Evolutionary conservation across 2,329 filamentous ascomycete species (phyloP).

Genomic region (Penicillium sp.): DNA sequence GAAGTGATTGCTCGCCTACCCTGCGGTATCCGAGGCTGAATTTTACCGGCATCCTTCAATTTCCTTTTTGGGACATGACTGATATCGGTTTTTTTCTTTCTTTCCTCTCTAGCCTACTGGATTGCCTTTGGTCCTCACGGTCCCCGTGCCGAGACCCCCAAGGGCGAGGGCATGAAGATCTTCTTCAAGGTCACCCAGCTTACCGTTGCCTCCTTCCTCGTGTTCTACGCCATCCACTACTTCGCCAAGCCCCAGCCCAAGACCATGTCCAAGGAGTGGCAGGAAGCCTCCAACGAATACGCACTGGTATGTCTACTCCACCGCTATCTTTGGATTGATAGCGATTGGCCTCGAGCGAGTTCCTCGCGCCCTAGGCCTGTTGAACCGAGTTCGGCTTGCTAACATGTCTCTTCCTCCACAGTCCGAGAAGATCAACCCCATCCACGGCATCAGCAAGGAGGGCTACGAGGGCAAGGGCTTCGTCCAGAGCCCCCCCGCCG

Average conservation of each 20-base stretch:
- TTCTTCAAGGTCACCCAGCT: constrained; percentile 71
- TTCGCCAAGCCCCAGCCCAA: constrained; percentile 72
- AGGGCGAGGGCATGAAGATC: constrained; percentile 81
- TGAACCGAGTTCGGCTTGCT: constrained; percentile 12
- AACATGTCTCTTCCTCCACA: constrained; percentile 43
- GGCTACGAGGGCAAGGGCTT: constrained; percentile 77
- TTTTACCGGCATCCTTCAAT: not conserved
- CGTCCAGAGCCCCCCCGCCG: constrained; percentile 64
- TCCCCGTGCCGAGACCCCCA: constrained; percentile 78
- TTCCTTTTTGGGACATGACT: constrained; percentile 21
- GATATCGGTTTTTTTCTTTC: constrained; percentile 20
- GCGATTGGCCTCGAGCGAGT: not conserved
- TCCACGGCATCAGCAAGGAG: constrained; percentile 79
- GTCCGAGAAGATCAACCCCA: constrained; percentile 81
- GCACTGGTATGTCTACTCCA: constrained; percentile 69
- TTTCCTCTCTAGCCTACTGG: constrained; percentile 77
- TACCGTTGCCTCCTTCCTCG: constrained; percentile 63
- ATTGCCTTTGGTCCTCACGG: constrained; percentile 97
- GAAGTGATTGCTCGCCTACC: constrained; percentile 9
- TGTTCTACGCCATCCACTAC: constrained; percentile 73
- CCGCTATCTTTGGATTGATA: too few relatives aligned
- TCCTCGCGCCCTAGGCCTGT: not conserved
- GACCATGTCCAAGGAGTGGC: constrained; percentile 97
- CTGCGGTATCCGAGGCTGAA: constrained; percentile 23
- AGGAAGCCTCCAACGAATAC: constrained; percentile 93